A percentile compares a stretch with the other conserved stretches of the same genome.
Evolutionary conservation across 208 protist species (phyloP).

Genomic region (Spironucleus salmonicida): DNA sequence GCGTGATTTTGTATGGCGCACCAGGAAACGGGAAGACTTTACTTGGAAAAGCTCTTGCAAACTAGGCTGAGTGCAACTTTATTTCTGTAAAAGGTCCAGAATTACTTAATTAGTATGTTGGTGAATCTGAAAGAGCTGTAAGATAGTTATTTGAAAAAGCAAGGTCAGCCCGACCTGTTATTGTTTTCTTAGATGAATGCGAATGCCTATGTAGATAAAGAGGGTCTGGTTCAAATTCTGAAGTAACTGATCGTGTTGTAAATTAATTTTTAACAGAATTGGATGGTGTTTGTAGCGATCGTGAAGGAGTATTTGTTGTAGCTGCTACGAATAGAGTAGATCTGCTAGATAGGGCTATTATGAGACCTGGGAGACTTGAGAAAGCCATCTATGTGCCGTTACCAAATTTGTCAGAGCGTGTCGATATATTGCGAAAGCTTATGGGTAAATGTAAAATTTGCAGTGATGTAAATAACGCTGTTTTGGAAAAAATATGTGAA

Average conservation of each 20-base stretch:
- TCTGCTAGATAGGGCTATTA: constrained; percentile 89
- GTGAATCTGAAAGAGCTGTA: constrained; percentile 90
- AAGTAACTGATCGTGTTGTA: constrained; percentile 81
- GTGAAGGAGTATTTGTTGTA: constrained; percentile 71
- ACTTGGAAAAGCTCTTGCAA: constrained; percentile 57
- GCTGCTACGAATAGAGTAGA: constrained; percentile 90
- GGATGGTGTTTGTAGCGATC: constrained; percentile 82
- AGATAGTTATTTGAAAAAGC: constrained; percentile 75
- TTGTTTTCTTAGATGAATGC: constrained; percentile 99
- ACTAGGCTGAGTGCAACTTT: constrained; percentile 73
- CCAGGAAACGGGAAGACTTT: constrained; percentile 64
- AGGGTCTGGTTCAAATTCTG: constrained; percentile 51
- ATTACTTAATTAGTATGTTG: constrained; percentile 85
- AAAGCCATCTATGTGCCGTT: constrained; percentile 49
- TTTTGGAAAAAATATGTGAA: too few relatives aligned
- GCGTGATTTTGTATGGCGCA: constrained; percentile 88
- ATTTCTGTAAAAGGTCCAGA: constrained; percentile 86
- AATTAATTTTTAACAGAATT: constrained; percentile 96
- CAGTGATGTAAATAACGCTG: too few relatives aligned
- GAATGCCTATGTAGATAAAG: constrained; percentile 80
- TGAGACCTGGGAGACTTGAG: constrained; percentile 83
- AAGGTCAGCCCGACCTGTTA: constrained; percentile 68
- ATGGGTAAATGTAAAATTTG: too few relatives aligned
- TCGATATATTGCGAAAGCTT: too few relatives aligned
- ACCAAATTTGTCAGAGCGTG: background rate